phyloP scores from a whole-genome alignment of 495 filamentous ascomycete species.

The Talaromyces trachyspermus region DNA sequence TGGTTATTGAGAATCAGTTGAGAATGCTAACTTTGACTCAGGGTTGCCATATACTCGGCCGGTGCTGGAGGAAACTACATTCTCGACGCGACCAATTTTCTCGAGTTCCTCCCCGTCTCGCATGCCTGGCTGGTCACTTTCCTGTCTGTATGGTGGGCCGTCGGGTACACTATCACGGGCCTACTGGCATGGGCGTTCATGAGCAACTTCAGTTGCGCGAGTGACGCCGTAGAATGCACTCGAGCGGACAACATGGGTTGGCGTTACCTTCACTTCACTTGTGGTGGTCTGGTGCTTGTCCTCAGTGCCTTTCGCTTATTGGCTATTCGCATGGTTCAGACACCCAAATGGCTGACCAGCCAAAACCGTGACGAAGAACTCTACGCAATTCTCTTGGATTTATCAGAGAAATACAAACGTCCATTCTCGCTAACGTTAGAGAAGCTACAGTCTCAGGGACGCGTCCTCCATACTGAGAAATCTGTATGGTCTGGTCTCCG shows the following conservation, averaged over 20 bases:
- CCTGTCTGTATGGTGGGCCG: slow-evolving; percentile 29
- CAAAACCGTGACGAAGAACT: slow-evolving; percentile 25
- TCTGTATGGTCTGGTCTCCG: slow-evolving; percentile 24
- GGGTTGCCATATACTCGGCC: slow-evolving; percentile 32
- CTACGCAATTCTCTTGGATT: slow-evolving; percentile 11
- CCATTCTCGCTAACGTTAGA: slow-evolving; percentile 17
- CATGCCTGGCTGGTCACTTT: slow-evolving; percentile 31
- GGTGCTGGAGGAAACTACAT: slow-evolving; percentile 29
- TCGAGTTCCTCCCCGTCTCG: slow-evolving; percentile 25
- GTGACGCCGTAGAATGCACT: slow-evolving; percentile 15
- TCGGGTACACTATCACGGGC: slow-evolving; percentile 31
- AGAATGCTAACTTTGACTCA: slow-evolving; percentile 7
- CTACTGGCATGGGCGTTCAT: slow-evolving; percentile 35
- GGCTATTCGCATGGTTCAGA: slow-evolving; percentile 23
- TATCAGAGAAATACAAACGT: slow-evolving; percentile 17
- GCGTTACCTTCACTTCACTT: no score
- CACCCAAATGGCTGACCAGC: no score
- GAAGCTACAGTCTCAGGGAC: slow-evolving; percentile 20
- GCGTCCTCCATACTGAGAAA: slow-evolving; percentile 22
- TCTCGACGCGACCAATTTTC: slow-evolving; percentile 28
- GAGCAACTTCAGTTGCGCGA: slow-evolving; percentile 27
- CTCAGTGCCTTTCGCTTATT: slow-evolving; percentile 17
- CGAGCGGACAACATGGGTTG: slow-evolving; percentile 26
- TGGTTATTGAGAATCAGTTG: neutral
- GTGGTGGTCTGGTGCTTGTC: no score